A percentile compares a stretch with the other conserved stretches of the same genome.
Conservation (phyloP, 306 rosid species). For the Trifolium subterraneum region DNA sequence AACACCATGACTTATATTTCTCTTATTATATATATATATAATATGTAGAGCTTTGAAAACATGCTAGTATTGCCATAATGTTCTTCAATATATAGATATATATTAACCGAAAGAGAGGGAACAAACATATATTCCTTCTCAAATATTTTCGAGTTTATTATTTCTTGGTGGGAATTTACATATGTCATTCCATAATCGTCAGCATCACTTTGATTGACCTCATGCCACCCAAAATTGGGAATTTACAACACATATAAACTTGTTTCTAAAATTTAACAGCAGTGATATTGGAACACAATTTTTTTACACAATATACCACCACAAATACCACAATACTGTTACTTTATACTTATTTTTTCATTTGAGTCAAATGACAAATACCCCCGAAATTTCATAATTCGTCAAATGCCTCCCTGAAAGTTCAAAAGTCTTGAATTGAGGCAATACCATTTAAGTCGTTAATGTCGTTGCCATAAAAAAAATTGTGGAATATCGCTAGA, state of each 20-base stretch:
- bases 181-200: slow-evolving; percentile 11
- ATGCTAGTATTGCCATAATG: slow-evolving; percentile 6
- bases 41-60: slow-evolving; percentile 7
- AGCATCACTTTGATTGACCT: slow-evolving; percentile 9
- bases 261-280: too few relatives aligned
- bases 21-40: neutral
- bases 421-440: too few relatives aligned
- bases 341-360: too few relatives aligned
- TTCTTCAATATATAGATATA: slow-evolving; percentile 43
- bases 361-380: too few relatives aligned
- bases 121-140: slow-evolving; percentile 39
- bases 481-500: too few relatives aligned
- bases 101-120: slow-evolving; percentile 19
- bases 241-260: neutral
- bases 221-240: slow-evolving; percentile 10
- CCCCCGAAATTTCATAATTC: too few relatives aligned
- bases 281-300: too few relatives aligned
- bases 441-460: too few relatives aligned
- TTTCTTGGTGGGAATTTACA: slow-evolving; percentile 43
- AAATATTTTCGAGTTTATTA: neutral
- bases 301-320: too few relatives aligned
- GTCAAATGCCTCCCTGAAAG: too few relatives aligned
- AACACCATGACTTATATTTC: neutral
- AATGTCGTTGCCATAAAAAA: too few relatives aligned
- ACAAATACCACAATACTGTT: too few relatives aligned